Percentiles rank a stretch among this genome's conserved stretches.
Conservation (phyloP, 768 basidiomycete genomes). For the Lentinula sp. region DNA sequence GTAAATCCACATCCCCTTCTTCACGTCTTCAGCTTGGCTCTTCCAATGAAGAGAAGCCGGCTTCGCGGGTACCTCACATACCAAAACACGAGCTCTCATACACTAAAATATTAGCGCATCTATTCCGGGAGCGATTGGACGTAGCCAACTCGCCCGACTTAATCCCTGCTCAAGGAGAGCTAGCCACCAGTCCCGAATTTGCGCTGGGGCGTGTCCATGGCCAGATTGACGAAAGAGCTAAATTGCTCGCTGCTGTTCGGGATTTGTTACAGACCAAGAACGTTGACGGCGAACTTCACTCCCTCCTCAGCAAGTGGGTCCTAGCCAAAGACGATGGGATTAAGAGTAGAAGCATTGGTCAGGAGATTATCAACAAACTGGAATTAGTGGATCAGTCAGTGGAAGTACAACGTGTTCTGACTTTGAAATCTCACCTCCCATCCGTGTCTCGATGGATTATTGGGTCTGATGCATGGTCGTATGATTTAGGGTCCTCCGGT, state of each 20-base stretch:
- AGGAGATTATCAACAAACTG: conserved; percentile 48
- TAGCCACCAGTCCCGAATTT: conserved; percentile 90
- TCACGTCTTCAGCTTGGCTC: conserved; percentile 46
- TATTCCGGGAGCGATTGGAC: conserved; percentile 76
- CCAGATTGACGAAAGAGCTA: conserved; percentile 67
- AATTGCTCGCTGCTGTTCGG: conserved; percentile 60
- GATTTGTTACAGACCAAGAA: conserved; percentile 51
- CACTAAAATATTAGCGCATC: conserved; percentile 77
- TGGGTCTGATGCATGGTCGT: conserved; percentile 96
- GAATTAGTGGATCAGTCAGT: conserved; percentile 34
- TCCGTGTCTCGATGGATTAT: conserved; percentile 90
- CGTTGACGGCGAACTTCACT: conserved; percentile 53
- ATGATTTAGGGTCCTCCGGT: conserved; percentile 93
- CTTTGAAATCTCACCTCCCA: conserved; percentile 56
- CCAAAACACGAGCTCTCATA: conserved; percentile 91
- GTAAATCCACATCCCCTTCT: conserved; percentile 21
- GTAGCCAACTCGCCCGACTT: conserved; percentile 80
- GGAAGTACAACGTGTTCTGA: conserved; percentile 50
- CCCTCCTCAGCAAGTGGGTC: conserved; percentile 75
- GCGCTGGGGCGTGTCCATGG: conserved; percentile 89
- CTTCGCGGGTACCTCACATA: conserved; percentile 46
- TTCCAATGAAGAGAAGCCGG: conserved; percentile 10
- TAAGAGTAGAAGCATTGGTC: conserved; percentile 55
- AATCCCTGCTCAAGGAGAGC: conserved; percentile 59
- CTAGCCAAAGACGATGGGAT: conserved; percentile 63